Conservation (phyloP, 805 yeast species). For the Saccharomyces kudriavzevii region DNA sequence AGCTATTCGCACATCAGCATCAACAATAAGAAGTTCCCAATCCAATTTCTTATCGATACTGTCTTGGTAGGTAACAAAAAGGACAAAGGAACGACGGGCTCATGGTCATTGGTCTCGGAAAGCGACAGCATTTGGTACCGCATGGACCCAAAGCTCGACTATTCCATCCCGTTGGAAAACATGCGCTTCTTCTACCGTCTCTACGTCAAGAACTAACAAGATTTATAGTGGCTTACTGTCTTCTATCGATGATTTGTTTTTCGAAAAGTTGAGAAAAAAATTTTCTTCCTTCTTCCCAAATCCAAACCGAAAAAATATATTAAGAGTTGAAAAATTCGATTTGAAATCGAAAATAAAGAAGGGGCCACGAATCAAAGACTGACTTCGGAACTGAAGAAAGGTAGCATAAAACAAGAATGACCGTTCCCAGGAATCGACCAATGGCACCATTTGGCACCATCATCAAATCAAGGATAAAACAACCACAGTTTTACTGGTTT, state of each 20-base stretch:
- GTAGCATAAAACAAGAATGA: not conserved
- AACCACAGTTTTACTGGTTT: slow-evolving; percentile 67
- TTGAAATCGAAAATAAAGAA: not conserved
- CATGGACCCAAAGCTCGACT: slow-evolving; percentile 42
- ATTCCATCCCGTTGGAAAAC: slow-evolving; percentile 67
- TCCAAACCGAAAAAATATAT: not conserved
- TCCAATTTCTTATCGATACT: slow-evolving; percentile 71
- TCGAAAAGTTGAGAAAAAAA: not conserved
- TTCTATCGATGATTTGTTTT: not conserved
- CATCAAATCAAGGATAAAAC: slow-evolving; percentile 24
- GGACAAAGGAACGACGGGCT: slow-evolving; percentile 37
- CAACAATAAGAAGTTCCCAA: slow-evolving; percentile 73
- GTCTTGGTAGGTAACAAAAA: slow-evolving; percentile 48
- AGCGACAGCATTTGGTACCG: slow-evolving; percentile 83
- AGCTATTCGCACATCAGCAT: slow-evolving; percentile 74
- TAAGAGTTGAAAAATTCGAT: not conserved
- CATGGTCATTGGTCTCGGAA: slow-evolving; percentile 57
- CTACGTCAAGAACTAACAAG: slow-evolving; percentile 44
- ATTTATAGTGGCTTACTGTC: not conserved
- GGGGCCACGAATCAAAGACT: not conserved
- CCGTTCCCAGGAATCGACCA: slow-evolving; percentile 4
- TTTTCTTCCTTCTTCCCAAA: not conserved
- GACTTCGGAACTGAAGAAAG: not conserved
- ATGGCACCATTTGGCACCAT: slow-evolving; percentile 18
- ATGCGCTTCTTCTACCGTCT: slow-evolving; percentile 81